Percentiles rank a stretch among this genome's conserved stretches.
phyloP scores from a whole-genome alignment of 192 early-diverging fungal species.

The Coemansia sp. region DNA sequence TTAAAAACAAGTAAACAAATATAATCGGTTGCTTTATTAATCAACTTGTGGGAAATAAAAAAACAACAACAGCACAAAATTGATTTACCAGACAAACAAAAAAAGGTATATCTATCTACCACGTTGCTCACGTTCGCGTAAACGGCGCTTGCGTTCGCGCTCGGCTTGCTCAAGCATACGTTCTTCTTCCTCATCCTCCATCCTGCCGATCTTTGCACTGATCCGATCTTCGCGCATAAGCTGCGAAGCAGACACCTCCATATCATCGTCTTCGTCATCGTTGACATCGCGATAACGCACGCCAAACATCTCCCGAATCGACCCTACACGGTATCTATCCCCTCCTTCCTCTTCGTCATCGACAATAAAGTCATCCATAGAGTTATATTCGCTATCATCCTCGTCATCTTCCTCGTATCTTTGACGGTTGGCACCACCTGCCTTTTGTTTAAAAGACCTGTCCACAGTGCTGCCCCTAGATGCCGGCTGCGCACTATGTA shows the following conservation, averaged over 20 bases:
- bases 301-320: constrained; percentile 47
- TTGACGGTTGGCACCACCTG: neutral
- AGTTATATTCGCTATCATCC: constrained; percentile 48
- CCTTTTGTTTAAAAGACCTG: constrained; percentile 1
- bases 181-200: constrained; percentile 49
- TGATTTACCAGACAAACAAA: too few species aligned
- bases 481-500: neutral
- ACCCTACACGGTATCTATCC: constrained; percentile 32
- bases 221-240: constrained; percentile 48
- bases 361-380: constrained; percentile 54
- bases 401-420: neutral
- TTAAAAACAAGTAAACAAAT: too few species aligned
- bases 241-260: constrained; percentile 49
- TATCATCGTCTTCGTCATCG: constrained; percentile 50
- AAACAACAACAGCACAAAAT: too few species aligned
- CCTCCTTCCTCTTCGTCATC: constrained; percentile 47
- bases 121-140: constrained; percentile 12
- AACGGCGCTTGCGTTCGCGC: constrained; percentile 16
- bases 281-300: constrained; percentile 50
- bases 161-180: constrained; percentile 31
- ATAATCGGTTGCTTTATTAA: too few species aligned
- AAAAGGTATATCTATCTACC: neutral
- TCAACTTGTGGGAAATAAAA: too few species aligned
- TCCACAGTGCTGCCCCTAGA: neutral
- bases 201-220: constrained; percentile 38